Percentiles rank a stretch among this genome's conserved stretches.
These are phyloP conservation scores for Termitomyces sp. DNA, from an alignment of 768 basidiomycete species.

Conservation along the genomic window DNA sequence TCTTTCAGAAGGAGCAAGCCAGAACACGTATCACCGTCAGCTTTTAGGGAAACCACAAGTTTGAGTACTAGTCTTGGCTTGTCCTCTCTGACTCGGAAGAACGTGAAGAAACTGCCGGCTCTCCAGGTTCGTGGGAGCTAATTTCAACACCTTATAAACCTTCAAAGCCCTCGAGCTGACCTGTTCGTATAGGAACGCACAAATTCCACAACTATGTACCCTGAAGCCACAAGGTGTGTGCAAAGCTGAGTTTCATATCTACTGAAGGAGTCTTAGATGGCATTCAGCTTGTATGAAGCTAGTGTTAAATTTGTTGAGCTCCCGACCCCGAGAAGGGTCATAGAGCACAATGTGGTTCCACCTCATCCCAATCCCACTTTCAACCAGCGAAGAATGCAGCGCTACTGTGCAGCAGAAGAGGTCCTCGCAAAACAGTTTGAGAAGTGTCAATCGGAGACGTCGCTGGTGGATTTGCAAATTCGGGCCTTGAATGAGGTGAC, in stretches of 20 bases:
- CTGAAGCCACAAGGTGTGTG: not conserved
- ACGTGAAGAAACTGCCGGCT: not conserved
- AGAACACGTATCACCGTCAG: not conserved
- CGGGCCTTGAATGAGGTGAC: constrained; percentile 39
- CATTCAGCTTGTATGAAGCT: not conserved
- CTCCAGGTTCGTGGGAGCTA: not conserved
- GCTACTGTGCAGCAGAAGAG: constrained; percentile 41
- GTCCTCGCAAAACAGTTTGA: constrained; percentile 31
- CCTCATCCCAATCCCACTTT: not conserved
- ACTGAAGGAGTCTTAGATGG: not conserved
- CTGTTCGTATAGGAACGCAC: not conserved
- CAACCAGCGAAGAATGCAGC: constrained; percentile 23
- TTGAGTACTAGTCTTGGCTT: not conserved
- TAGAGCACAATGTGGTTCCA: not conserved
- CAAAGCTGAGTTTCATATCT: not conserved
- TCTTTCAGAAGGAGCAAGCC: not conserved
- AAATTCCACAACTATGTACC: not conserved
- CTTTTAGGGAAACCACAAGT: not conserved
- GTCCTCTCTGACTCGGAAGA: not conserved
- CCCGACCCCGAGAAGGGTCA: not conserved
- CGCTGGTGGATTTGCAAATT: constrained; percentile 42
- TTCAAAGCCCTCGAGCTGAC: not conserved
- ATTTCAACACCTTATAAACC: not conserved
- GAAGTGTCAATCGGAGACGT: constrained; percentile 26
- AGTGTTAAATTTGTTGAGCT: not conserved